These are phyloP conservation scores for Sporothrix protearum DNA, from an alignment of 2,329 filamentous ascomycete species.

Conservation along the genomic window DNA sequence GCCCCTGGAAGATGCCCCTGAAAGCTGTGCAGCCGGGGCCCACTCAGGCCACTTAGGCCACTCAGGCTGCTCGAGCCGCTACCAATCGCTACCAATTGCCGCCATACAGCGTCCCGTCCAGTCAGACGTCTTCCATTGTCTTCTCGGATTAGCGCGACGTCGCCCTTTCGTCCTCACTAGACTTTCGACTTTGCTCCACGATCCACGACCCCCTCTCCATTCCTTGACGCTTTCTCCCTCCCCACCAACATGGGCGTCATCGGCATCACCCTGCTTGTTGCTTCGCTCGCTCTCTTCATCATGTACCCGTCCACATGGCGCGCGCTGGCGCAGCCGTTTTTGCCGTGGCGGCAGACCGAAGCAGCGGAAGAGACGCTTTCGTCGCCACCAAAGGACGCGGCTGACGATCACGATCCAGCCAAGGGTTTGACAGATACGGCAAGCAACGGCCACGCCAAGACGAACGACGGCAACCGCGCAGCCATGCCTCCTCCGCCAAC, in stretches of 20 bases:
- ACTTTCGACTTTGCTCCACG: background rate
- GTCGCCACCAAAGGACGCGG: background rate
- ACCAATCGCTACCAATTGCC: background rate
- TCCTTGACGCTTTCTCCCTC: background rate
- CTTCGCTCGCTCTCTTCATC: slow-evolving; percentile 56
- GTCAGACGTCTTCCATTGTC: background rate
- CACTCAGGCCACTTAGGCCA: too few species aligned
- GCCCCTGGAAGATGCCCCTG: too few species aligned
- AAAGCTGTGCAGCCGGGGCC: too few species aligned
- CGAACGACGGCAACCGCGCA: slow-evolving; percentile 8
- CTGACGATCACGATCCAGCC: too few species aligned
- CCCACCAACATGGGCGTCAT: slow-evolving; percentile 50
- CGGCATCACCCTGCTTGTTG: slow-evolving; percentile 60
- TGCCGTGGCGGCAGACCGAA: slow-evolving; percentile 15
- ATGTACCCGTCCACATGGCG: slow-evolving; percentile 53
- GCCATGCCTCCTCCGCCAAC: slow-evolving; percentile 25
- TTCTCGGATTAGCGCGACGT: background rate
- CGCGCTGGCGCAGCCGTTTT: slow-evolving; percentile 26
- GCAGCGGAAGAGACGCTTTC: background rate
- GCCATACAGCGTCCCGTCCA: background rate
- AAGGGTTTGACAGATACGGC: too few species aligned
- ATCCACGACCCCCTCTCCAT: background rate
- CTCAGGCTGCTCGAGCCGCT: too few species aligned
- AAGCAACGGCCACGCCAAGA: background rate
- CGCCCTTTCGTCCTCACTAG: background rate